Conservation (phyloP, 306 rosid genomes). For the Dryas drummondii region DNA sequence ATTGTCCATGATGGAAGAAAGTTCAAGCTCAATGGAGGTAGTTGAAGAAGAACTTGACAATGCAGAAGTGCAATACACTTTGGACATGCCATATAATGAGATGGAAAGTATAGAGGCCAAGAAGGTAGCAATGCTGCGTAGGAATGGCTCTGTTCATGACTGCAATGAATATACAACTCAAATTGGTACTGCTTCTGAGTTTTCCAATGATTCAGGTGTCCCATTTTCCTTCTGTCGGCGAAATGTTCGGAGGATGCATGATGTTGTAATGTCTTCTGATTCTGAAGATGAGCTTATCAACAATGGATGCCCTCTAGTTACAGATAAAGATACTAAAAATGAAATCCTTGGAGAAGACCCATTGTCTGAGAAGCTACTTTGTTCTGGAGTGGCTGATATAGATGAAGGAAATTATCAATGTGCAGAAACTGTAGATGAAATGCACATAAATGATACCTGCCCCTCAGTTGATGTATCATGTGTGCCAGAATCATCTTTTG, state of each 20-base stretch:
- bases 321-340: conserved; percentile 30
- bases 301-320: conserved; percentile 20
- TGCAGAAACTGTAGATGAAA: conserved; percentile 41
- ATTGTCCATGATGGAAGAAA: conserved; percentile 46
- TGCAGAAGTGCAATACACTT: conserved; percentile 36
- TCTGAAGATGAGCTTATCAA: conserved; percentile 49
- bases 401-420: conserved; percentile 33
- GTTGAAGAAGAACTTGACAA: conserved; percentile 38
- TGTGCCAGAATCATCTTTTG: conserved; percentile 60
- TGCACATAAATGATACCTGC: conserved; percentile 37
- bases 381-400: conserved; percentile 35
- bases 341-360: conserved; percentile 35
- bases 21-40: conserved; percentile 37
- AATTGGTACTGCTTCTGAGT: conserved; percentile 41
- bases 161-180: conserved; percentile 42
- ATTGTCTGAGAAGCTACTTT: conserved; percentile 26
- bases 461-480: conserved; percentile 47
- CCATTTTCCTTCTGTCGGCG: conserved; percentile 38
- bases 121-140: conserved; percentile 52
- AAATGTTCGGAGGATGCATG: conserved; percentile 45
- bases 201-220: conserved; percentile 44
- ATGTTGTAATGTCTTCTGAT: conserved; percentile 58
- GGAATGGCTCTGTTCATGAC: conserved; percentile 56
- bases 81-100: conserved; percentile 28
- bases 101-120: conserved; percentile 40